Conservation (phyloP, 2,329 filamentous ascomycete genomes). For the Colletotrichum musicola region DNA sequence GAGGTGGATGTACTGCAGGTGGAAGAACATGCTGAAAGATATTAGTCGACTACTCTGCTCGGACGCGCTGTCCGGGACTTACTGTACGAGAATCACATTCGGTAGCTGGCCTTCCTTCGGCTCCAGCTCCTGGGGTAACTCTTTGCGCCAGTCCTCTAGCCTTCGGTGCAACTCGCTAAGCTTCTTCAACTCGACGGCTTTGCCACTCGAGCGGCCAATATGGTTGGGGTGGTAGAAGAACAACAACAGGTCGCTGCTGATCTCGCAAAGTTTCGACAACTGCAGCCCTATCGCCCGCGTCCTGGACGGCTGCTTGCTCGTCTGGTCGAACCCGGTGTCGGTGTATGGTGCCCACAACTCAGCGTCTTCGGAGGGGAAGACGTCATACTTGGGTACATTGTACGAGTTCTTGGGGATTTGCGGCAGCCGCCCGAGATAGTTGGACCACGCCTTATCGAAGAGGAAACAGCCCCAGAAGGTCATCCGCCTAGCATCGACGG, state of each 20-base stretch:
- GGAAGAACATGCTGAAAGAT: slow-evolving; percentile 88
- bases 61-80: slow-evolving; percentile 58
- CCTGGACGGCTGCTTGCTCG: slow-evolving; percentile 82
- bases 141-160: slow-evolving; percentile 88
- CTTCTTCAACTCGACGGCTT: slow-evolving; percentile 89
- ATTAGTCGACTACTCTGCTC: slow-evolving; percentile 41
- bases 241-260: slow-evolving; percentile 88
- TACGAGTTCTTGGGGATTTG: slow-evolving; percentile 85
- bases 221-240: slow-evolving; percentile 91
- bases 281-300: slow-evolving; percentile 87
- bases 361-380: slow-evolving; percentile 89
- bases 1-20: slow-evolving; percentile 93
- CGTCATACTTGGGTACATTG: slow-evolving; percentile 89
- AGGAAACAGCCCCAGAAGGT: slow-evolving; percentile 98
- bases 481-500: slow-evolving; percentile 88
- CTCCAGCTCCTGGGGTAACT: slow-evolving; percentile 87
- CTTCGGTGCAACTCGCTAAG: slow-evolving; percentile 91
- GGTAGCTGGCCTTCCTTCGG: slow-evolving; percentile 90
- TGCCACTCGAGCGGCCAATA: slow-evolving; percentile 74
- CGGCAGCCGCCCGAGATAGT: slow-evolving; percentile 91
- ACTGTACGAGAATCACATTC: slow-evolving; percentile 86
- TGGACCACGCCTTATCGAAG: slow-evolving; percentile 99
- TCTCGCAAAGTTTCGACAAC: slow-evolving; percentile 87
- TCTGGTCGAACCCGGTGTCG: slow-evolving; percentile 81
- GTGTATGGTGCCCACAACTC: slow-evolving; percentile 90